Conservation (phyloP, 768 basidiomycete species). For the Serendipita sp. region DNA sequence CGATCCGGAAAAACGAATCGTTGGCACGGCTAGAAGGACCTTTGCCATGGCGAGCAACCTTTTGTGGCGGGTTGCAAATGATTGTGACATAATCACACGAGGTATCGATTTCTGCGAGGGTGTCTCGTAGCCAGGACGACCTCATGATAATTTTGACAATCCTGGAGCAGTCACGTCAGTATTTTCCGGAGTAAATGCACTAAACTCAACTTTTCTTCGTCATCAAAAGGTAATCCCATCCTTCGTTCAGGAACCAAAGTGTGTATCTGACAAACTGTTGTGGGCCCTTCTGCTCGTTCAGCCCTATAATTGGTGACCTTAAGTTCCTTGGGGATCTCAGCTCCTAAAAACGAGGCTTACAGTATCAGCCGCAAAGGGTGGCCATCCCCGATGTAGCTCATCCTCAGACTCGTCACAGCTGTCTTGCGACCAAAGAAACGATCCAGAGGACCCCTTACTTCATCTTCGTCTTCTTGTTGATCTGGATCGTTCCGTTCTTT, state of each 20-base stretch:
- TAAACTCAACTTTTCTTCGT: slow-evolving; percentile 33
- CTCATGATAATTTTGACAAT: slow-evolving; percentile 75
- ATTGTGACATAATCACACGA: slow-evolving; percentile 77
- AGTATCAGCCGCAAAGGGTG: slow-evolving; percentile 63
- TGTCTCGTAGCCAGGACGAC: slow-evolving; percentile 91
- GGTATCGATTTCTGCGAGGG: slow-evolving; percentile 78
- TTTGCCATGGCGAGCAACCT: slow-evolving; percentile 16
- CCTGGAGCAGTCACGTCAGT: slow-evolving; percentile 22
- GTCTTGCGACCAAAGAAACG: slow-evolving; percentile 34
- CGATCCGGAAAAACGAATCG: slow-evolving; percentile 58
- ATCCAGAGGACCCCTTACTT: slow-evolving; percentile 30
- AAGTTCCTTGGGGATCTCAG: background rate
- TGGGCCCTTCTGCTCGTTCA: slow-evolving; percentile 66
- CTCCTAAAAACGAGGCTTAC: slow-evolving; percentile 27
- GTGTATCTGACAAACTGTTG: slow-evolving; percentile 72
- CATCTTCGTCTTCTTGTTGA: slow-evolving; percentile 28
- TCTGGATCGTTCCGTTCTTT: slow-evolving; percentile 35
- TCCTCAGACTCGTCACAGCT: slow-evolving; percentile 63
- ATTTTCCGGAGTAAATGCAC: too few species aligned
- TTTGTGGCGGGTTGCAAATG: slow-evolving; percentile 47
- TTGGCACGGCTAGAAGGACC: slow-evolving; percentile 12
- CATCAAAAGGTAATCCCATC: slow-evolving; percentile 65
- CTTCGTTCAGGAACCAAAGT: slow-evolving; percentile 74
- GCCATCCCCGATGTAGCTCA: slow-evolving; percentile 66
- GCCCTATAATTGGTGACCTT: slow-evolving; percentile 27